These are phyloP conservation scores for Trichoderma virens DNA, from an alignment of 495 filamentous ascomycete genomes.

Conservation along the genomic window DNA sequence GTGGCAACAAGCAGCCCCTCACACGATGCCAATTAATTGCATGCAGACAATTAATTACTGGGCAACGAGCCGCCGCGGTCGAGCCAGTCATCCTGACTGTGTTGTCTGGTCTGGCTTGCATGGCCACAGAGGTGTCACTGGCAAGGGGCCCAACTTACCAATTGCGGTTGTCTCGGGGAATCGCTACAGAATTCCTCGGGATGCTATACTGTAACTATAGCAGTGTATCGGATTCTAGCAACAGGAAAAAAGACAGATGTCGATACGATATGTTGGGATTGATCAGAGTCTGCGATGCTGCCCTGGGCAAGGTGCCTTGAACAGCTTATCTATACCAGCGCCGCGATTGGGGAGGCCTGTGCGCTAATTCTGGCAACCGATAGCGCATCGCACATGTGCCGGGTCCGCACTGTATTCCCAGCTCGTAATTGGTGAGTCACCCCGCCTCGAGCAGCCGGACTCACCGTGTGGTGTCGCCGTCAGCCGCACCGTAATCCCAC, in stretches of 20 bases:
- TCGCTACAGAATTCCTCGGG: background rate
- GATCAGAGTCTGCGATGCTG: background rate
- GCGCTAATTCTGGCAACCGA: background rate
- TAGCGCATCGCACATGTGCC: background rate
- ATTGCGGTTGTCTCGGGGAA: background rate
- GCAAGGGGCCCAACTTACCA: background rate
- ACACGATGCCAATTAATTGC: background rate
- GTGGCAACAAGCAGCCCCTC: background rate
- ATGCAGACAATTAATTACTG: background rate
- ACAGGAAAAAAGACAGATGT: background rate
- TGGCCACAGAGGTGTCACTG: background rate
- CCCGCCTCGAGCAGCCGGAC: background rate
- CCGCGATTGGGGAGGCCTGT: background rate
- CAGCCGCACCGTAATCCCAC: background rate
- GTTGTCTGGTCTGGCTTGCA: too few species aligned
- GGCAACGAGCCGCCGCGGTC: background rate
- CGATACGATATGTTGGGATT: background rate
- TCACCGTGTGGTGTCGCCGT: background rate
- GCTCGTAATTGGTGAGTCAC: background rate
- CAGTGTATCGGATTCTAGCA: slow-evolving; percentile 2
- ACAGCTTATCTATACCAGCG: slow-evolving; percentile 6
- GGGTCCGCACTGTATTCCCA: too few species aligned
- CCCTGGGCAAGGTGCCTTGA: background rate
- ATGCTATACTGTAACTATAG: background rate
- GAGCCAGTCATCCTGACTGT: background rate